Conservation (phyloP, 495 filamentous ascomycete genomes). For the Bathelium albidoporum region DNA sequence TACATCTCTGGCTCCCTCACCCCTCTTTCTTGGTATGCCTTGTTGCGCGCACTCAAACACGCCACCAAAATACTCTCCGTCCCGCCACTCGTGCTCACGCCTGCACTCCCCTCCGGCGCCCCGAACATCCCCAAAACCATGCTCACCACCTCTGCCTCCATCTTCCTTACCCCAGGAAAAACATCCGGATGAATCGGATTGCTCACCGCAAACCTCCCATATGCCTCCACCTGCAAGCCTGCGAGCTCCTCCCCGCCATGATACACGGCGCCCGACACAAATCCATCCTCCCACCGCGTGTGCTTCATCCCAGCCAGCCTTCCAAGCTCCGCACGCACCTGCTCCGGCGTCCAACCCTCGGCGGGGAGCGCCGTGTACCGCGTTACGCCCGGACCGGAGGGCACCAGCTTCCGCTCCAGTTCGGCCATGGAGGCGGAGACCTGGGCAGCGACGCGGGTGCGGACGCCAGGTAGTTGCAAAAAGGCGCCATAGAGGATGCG, state of each 20-base stretch:
- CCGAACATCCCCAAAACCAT: constrained; percentile 92
- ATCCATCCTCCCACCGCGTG: constrained; percentile 91
- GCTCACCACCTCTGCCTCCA: constrained; percentile 96
- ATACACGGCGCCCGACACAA: constrained; percentile 91
- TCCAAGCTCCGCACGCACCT: constrained; percentile 68
- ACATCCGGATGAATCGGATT: constrained; percentile 99
- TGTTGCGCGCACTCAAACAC: constrained; percentile 76
- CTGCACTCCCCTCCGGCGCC: constrained; percentile 71
- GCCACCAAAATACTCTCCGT: constrained; percentile 97
- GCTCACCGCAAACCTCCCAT: constrained; percentile 83
- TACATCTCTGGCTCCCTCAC: constrained; percentile 94
- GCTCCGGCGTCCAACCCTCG: constrained; percentile 74
- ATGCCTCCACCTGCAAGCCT: constrained; percentile 82
- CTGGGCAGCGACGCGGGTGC: constrained; percentile 70
- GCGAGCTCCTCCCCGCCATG: constrained; percentile 80
- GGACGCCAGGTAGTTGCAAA: constrained; percentile 73
- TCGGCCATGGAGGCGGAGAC: constrained; percentile 63
- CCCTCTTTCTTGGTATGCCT: constrained; percentile 71
- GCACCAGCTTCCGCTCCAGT: constrained; percentile 71
- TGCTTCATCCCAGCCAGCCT: constrained; percentile 78
- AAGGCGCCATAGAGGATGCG: constrained; percentile 75
- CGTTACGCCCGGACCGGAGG: constrained; percentile 57
- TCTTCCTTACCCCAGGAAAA: constrained; percentile 95
- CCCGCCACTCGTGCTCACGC: constrained; percentile 84
- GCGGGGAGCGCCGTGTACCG: constrained; percentile 70